Conservation (phyloP, 495 filamentous ascomycete genomes). For the Parachaetomium inaequale region DNA sequence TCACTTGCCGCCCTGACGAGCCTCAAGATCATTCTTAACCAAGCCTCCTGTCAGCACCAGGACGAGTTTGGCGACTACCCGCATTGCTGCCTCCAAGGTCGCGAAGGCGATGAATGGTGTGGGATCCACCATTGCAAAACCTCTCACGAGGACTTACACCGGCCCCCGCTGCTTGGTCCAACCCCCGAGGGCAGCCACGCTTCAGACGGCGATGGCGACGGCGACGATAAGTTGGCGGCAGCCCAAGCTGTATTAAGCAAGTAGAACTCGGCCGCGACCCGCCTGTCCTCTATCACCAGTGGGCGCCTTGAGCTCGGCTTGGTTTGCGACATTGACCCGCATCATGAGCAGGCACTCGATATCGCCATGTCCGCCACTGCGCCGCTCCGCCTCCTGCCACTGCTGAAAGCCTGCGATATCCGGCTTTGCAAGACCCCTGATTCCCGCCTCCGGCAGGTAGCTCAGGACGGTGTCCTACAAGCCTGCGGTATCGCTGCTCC, state of each 20-base stretch:
- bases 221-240: neutral
- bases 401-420: neutral
- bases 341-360: neutral
- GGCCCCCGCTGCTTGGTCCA: neutral
- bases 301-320: slow-evolving; percentile 4
- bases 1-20: neutral
- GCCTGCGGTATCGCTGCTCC: neutral
- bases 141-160: neutral
- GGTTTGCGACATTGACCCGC: slow-evolving; percentile 8
- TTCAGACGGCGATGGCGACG: neutral
- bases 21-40: slow-evolving; percentile 1
- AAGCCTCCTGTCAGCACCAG: slow-evolving; percentile 1
- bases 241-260: neutral
- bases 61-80: neutral
- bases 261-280: neutral
- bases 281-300: neutral
- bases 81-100: neutral
- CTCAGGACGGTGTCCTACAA: neutral
- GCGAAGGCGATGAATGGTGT: neutral
- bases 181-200: neutral
- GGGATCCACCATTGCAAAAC: neutral
- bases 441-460: neutral
- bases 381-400: neutral
- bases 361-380: neutral
- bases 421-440: neutral